Evolutionary conservation across 345 rosid genomes (phyloP), one percentile per base, ranked within the genome.

Genomic region (Camelina laxa): DNA sequence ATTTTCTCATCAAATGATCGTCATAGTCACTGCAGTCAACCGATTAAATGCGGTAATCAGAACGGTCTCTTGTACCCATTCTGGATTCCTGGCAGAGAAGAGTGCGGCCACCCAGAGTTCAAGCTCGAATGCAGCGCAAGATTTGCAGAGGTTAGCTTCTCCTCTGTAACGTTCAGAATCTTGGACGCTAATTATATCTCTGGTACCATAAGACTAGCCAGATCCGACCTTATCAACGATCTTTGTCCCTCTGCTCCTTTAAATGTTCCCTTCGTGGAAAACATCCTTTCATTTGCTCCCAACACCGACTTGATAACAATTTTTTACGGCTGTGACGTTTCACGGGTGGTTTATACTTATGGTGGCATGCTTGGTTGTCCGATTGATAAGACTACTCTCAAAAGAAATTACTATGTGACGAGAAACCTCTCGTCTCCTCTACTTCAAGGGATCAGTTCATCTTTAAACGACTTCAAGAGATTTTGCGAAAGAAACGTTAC

Each of bases 51-150:
- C 2, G 87, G 78, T 3, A 0, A 51, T n/a, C 57, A 69, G 17
- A 8, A 0, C 0, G 1, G 19, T 0, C 71, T 81, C 6, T 51
- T 4, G 0, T 84, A 84, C 13, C 84, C 87, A 39, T 84, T 84
- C 60, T 82, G 82, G 80, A 41, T 0, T 0, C 0, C 48, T 9
- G 61, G 20, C 3, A 77, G 57, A 17, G 70, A 50, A 31, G 67
- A 33, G 0, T 84, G 85, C 2, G 87, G 87, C 21, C 71, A 27
- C 47, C 88, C 79, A 0, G 60, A 70, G 2, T 85, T 81, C 27
- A 3, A 24, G 60, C 60, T 85, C 1, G 38, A 49, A 0, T 83
- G 86, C 38, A 39, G 0, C 0, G 2, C 0, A 11, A 2, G 3
- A 1, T 0, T 0, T 4, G 74, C 76, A 0, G 78, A 70, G 60